phyloP scores from a whole-genome alignment of 768 basidiomycete species.

The Mycena pura region DNA sequence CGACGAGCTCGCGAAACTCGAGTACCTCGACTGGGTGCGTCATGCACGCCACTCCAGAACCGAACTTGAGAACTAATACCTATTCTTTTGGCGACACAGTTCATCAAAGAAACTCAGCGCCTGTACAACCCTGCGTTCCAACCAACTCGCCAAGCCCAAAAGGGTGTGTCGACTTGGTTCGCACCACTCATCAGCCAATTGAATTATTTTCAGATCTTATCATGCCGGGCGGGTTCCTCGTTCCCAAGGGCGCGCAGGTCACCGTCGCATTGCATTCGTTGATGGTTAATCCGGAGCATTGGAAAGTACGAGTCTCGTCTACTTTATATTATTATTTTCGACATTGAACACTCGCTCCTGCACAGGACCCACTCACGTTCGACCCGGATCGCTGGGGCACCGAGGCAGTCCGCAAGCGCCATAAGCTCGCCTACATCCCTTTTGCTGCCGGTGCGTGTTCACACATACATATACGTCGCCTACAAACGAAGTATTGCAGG shows the following conservation, averaged over 20 bases:
- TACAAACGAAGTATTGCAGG: background rate
- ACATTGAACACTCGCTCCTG: too few species aligned
- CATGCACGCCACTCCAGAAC: background rate
- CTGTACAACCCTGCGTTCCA: slow-evolving; percentile 23
- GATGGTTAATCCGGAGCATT: slow-evolving; percentile 23
- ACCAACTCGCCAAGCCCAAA: slow-evolving; percentile 21
- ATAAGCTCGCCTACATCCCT: slow-evolving; percentile 20
- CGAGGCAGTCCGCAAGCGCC: slow-evolving; percentile 11
- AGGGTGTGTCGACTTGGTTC: background rate
- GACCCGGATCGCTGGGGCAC: slow-evolving; percentile 26
- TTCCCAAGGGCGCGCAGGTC: slow-evolving; percentile 20
- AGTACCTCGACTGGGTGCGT: slow-evolving; percentile 26
- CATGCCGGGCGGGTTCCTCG: slow-evolving; percentile 17
- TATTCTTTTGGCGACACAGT: background rate
- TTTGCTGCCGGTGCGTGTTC: slow-evolving; percentile 14
- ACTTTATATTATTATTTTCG: too few species aligned
- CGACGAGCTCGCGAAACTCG: slow-evolving; percentile 16
- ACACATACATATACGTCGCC: too few species aligned
- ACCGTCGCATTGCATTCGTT: slow-evolving; percentile 19
- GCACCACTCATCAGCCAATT: background rate
- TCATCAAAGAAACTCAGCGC: slow-evolving; percentile 16
- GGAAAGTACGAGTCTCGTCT: background rate
- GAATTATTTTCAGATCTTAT: background rate
- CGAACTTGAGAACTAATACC: background rate
- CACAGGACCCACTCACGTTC: slow-evolving; percentile 24